Conservation (phyloP, 208 protist genomes). For the Histomonas meleagridis region DNA sequence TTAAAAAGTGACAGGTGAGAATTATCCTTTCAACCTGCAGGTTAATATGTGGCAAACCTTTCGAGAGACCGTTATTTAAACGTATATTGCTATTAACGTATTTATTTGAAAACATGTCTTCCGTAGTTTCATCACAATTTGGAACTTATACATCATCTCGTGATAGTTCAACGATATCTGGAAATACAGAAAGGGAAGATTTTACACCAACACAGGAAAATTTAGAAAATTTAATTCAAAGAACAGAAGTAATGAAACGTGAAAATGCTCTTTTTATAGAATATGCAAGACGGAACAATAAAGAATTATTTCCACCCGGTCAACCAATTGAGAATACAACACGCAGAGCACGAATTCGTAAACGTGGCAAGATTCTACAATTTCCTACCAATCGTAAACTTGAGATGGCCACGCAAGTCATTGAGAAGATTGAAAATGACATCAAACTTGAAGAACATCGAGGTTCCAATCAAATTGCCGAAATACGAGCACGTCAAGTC, state of each 20-base stretch:
- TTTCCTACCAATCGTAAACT: background rate
- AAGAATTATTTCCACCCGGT: background rate
- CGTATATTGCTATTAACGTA: no score
- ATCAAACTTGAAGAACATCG: background rate
- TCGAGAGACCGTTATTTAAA: no score
- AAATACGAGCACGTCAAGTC: background rate
- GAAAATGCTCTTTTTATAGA: background rate
- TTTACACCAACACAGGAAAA: conserved; percentile 2
- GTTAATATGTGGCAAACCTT: no score
- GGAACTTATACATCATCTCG: conserved; percentile 13
- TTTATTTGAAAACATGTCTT: no score
- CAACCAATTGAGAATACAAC: background rate
- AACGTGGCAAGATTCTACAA: background rate
- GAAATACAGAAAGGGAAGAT: background rate
- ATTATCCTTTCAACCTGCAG: no score
- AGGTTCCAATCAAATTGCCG: background rate
- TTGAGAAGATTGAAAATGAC: background rate
- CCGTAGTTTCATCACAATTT: conserved; percentile 8
- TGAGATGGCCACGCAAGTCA: conserved; percentile 2
- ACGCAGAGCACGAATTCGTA: background rate
- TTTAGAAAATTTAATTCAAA: background rate
- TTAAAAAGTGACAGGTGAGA: no score
- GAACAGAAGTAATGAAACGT: background rate
- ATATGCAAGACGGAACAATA: background rate
- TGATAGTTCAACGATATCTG: background rate